These are phyloP conservation scores for Alternaria triticina DNA, from an alignment of 2,329 filamentous ascomycete species.

Conservation along the genomic window DNA sequence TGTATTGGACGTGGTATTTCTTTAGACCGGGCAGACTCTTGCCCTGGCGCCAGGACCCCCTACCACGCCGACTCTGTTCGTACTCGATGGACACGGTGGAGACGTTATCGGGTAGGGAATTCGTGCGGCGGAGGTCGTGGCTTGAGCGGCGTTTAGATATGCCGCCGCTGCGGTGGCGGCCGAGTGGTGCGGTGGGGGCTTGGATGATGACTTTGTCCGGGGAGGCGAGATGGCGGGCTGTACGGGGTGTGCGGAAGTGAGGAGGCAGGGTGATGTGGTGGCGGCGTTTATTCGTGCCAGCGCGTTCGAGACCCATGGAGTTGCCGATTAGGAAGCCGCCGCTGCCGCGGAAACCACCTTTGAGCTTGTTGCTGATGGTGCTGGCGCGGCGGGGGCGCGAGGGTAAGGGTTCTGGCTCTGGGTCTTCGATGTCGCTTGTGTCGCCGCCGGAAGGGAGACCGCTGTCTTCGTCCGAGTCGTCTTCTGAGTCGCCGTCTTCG, in stretches of 20 bases:
- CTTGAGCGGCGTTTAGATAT: constrained; percentile 31
- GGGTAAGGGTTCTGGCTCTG: constrained; percentile 18
- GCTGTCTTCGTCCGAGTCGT: constrained; percentile 38
- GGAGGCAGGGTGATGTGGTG: constrained; percentile 36
- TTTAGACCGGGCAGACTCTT: constrained; percentile 50
- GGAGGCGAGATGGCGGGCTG: constrained; percentile 17
- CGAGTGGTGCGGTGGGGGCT: constrained; percentile 29
- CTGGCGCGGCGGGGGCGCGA: constrained; percentile 26
- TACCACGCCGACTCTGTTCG: constrained; percentile 7
- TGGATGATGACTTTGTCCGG: constrained; percentile 35
- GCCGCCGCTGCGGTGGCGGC: constrained; percentile 21
- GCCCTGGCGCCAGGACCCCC: constrained; percentile 37
- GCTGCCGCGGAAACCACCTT: constrained; percentile 48
- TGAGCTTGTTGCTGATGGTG: constrained; percentile 37
- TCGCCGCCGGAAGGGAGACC: constrained; percentile 54
- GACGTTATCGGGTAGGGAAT: constrained; percentile 26
- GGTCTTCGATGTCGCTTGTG: constrained; percentile 49
- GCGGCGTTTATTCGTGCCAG: constrained; percentile 40
- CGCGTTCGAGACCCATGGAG: constrained; percentile 61
- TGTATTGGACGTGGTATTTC: constrained; percentile 58
- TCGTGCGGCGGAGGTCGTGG: constrained; percentile 11
- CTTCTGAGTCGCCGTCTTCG: constrained; percentile 48
- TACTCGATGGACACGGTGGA: constrained; percentile 17
- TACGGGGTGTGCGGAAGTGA: constrained; percentile 19
- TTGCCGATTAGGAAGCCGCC: constrained; percentile 61